Evolutionary conservation across 371 early-diverging fungal genomes (phyloP).

Genomic region (Mortierella sp.): DNA sequence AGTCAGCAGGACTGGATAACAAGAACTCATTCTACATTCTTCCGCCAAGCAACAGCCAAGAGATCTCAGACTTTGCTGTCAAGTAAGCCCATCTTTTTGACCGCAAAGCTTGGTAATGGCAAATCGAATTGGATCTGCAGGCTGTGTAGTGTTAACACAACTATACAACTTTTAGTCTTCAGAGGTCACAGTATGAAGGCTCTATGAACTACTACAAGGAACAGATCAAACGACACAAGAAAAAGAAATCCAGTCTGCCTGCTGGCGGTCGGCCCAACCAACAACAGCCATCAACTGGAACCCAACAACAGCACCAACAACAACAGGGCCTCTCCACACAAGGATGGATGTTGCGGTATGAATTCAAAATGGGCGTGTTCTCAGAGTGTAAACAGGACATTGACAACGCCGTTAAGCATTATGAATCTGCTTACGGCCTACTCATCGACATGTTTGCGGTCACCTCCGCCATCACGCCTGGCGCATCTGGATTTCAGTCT

Average conservation of each 20-base stretch:
- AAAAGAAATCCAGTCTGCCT: constrained; percentile 73
- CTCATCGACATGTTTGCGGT: constrained; percentile 74
- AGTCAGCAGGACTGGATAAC: constrained; percentile 72
- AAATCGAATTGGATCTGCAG: no score
- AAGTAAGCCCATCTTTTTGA: no score
- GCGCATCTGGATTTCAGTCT: constrained; percentile 57
- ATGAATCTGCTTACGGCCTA: constrained; percentile 75
- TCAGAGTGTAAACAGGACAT: constrained; percentile 84
- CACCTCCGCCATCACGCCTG: constrained; percentile 58
- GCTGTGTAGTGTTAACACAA: not conserved
- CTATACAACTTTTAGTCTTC: constrained; percentile 57
- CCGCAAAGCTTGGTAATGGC: no score
- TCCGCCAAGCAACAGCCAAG: constrained; percentile 59
- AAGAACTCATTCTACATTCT: constrained; percentile 74
- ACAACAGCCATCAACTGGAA: constrained; percentile 38
- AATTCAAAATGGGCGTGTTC: constrained; percentile 81
- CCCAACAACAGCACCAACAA: constrained; percentile 49
- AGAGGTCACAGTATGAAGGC: constrained; percentile 73
- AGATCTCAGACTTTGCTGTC: constrained; percentile 73
- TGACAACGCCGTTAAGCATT: constrained; percentile 78
- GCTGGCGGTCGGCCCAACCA: constrained; percentile 47
- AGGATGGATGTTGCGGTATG: constrained; percentile 89
- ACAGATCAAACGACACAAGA: constrained; percentile 74
- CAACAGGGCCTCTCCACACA: constrained; percentile 61
- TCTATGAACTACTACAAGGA: constrained; percentile 80